Conservation (phyloP, 306 rosid species). For the Castanospermum australe region DNA sequence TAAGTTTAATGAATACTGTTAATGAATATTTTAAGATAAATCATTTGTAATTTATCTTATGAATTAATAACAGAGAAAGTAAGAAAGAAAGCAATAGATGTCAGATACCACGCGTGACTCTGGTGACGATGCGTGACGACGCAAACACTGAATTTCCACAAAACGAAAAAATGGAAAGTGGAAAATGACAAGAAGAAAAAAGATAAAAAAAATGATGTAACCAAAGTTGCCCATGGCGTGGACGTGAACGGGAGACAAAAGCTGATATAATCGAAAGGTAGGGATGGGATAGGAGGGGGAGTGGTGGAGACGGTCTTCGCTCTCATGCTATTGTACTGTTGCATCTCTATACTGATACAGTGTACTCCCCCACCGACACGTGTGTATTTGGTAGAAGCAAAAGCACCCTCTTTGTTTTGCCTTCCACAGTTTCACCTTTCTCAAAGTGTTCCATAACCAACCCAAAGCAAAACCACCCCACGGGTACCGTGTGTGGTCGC, state of each 20-base stretch:
- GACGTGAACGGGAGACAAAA: background rate
- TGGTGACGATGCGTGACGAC: background rate
- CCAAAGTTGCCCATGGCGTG: background rate
- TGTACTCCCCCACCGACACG: slow-evolving; percentile 10
- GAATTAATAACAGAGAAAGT: too few species aligned
- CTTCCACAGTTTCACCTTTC: background rate
- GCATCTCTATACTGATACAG: background rate
- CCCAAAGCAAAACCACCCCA: background rate
- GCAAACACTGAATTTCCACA: background rate
- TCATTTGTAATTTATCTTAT: too few species aligned
- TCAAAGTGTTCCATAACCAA: background rate
- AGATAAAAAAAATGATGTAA: background rate
- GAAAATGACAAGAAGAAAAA: background rate
- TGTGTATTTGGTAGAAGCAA: background rate
- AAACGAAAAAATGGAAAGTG: background rate
- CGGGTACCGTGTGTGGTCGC: background rate
- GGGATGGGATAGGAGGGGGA: background rate
- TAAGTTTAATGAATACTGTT: too few species aligned
- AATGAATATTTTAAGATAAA: too few species aligned
- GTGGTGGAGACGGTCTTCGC: too few species aligned
- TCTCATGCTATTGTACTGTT: background rate
- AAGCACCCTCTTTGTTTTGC: background rate
- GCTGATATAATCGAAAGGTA: background rate
- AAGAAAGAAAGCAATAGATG: too few species aligned
- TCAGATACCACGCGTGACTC: background rate